Conservation (phyloP, 495 filamentous ascomycete species). For the Talaromyces thailandensis region DNA sequence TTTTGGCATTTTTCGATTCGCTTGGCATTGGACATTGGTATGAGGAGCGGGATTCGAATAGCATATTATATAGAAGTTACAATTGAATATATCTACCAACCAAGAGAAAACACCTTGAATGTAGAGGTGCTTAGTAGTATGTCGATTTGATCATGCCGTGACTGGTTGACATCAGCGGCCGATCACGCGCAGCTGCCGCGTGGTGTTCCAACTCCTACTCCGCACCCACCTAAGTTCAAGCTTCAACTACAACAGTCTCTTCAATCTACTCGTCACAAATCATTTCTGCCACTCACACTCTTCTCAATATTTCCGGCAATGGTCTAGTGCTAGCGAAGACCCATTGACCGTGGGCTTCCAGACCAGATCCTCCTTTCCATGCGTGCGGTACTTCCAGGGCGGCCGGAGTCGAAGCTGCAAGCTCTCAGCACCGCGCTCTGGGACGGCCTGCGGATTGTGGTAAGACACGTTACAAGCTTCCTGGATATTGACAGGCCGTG, state of each 20-base stretch:
- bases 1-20: background rate
- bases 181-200: background rate
- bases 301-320: conserved; percentile 18
- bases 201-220: background rate
- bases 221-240: background rate
- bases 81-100: background rate
- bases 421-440: conserved; percentile 80
- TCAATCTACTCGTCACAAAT: background rate
- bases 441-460: conserved; percentile 71
- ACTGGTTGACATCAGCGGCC: background rate
- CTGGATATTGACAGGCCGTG: background rate
- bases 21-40: background rate
- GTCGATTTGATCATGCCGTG: background rate
- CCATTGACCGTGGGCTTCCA: background rate
- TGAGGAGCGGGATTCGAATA: background rate
- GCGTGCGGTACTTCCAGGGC: conserved; percentile 82
- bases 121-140: background rate
- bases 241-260: background rate
- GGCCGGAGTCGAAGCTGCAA: conserved; percentile 82
- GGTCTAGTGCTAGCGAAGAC: conserved; percentile 22
- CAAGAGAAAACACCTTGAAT: background rate
- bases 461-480: conserved; percentile 27
- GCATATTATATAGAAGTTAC: background rate
- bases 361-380: conserved; percentile 38
- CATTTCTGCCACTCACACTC: background rate